These are phyloP conservation scores for Eudorina sp. DNA, from an alignment of 139 green algal species.

Conservation along the genomic window DNA sequence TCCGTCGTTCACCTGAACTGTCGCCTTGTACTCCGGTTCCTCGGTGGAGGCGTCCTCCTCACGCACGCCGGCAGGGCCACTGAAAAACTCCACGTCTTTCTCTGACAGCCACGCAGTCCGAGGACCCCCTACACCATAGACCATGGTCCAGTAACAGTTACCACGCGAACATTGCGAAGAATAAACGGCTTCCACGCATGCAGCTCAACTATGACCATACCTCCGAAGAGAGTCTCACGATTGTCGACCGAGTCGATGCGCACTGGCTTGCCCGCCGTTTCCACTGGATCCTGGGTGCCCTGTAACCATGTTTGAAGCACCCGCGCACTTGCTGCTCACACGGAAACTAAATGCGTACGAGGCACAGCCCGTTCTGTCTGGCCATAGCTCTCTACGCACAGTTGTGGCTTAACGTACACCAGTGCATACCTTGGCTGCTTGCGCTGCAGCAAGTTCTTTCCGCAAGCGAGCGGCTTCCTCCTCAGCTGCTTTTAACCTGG, in stretches of 20 bases:
- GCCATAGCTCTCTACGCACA: too few relatives aligned
- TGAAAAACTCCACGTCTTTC: constrained; percentile 79
- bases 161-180: neutral
- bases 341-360: too few relatives aligned
- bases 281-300: neutral
- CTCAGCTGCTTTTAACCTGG: constrained; percentile 65
- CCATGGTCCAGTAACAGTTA: neutral
- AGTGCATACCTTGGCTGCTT: constrained; percentile 20
- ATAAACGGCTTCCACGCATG: neutral
- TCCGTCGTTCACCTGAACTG: constrained; percentile 26
- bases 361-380: too few relatives aligned
- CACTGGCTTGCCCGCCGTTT: constrained; percentile 49
- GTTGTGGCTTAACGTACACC: too few relatives aligned
- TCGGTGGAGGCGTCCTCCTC: constrained; percentile 32
- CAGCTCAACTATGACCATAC: constrained; percentile 6
- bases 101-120: constrained; percentile 75
- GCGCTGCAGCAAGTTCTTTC: constrained; percentile 55
- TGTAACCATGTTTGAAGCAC: neutral
- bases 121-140: constrained; percentile 24
- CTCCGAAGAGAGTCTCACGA: constrained; percentile 52
- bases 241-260: constrained; percentile 61
- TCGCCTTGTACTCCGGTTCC: constrained; percentile 48
- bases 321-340: too few relatives aligned
- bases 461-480: constrained; percentile 65
- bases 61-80: constrained; percentile 55